Base-by-base conservation (phyloP, 108 stramenopile genomes). In the Discostella stelligeroides region DNA sequence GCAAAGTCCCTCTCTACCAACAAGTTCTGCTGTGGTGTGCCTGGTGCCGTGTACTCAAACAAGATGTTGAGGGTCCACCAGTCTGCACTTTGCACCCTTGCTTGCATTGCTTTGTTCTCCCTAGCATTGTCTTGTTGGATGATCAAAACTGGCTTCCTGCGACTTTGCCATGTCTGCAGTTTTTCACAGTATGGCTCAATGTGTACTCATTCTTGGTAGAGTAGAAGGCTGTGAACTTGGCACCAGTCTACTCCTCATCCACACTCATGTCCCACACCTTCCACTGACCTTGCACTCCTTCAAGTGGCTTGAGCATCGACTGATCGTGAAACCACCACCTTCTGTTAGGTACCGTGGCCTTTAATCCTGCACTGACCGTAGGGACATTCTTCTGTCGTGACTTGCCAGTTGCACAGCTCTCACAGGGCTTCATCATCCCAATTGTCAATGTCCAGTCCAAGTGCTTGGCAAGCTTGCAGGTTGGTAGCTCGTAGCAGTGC, bases 1-100 rank as follows among this genome's bases (percentile, higher is more conserved):
- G 65, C 48, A 34, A 82, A 82, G 47, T 27, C 72, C 14, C 66
- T 7, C 62, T 82, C 76, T 7, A 58, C 72, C 17, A 73, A 25
- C 10, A 10, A 10, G 55, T 82, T 77, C 20, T 60, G 53, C 50
- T 83, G 77, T 15, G 82, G 82, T 28, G 82, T 77, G 0, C 65
- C 57, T 37, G 18, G 3, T 17, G 56, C 71, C 46, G 60, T 82
- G 18, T 53, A 66, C 45, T 82, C 71, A 27, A 68, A 39, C 56
- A 74, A 18, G 17, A 29, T 40, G 15, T 28, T 48, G 18, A 75
- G 34, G 21, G 47, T 28, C n/a, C n/a, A n/a, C 74, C 63, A 68
- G 12, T 67, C 66, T 8, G 9, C 10, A 17, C 74, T 34, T 10
- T 40, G 11, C 53, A 57, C 66, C 3, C 41, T 20, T 30, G 56